phyloP scores from a whole-genome alignment of 2,329 filamentous ascomycete genomes.

The Penicillium palitans region DNA sequence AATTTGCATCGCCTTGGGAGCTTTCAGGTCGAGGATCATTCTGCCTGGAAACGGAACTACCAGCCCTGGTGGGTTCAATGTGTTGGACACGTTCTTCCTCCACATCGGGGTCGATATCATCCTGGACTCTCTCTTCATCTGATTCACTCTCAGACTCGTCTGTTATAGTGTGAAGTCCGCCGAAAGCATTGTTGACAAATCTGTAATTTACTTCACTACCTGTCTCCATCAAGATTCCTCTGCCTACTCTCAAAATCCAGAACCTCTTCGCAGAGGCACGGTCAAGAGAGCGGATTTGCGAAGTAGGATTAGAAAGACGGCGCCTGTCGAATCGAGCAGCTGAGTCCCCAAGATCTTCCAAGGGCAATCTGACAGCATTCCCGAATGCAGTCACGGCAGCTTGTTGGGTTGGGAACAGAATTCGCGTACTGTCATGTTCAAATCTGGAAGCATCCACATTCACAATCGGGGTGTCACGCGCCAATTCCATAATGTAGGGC shows the following conservation, averaged over 20 bases:
- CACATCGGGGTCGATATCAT: conserved; percentile 50
- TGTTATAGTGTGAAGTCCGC: conserved; percentile 53
- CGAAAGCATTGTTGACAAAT: conserved; percentile 62
- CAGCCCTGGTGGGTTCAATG: conserved; percentile 30
- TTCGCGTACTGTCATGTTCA: conserved; percentile 54
- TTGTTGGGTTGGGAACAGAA: conserved; percentile 55
- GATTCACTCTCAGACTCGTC: conserved; percentile 38
- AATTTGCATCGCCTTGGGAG: background rate
- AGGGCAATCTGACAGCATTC: conserved; percentile 53
- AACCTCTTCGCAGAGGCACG: conserved; percentile 44
- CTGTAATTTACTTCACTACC: conserved; percentile 57
- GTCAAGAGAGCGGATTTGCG: conserved; percentile 36
- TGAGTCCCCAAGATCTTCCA: conserved; percentile 51
- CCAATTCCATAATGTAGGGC: conserved; percentile 58
- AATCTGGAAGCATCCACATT: conserved; percentile 61
- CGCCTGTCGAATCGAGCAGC: conserved; percentile 31
- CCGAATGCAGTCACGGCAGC: conserved; percentile 60
- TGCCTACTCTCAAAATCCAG: conserved; percentile 62
- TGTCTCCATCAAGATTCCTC: conserved; percentile 60
- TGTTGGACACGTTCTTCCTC: conserved; percentile 47
- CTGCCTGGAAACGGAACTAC: conserved; percentile 3
- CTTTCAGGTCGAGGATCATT: background rate
- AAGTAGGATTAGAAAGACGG: conserved; percentile 20
- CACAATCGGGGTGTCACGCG: conserved; percentile 52
- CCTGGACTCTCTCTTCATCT: conserved; percentile 48